These are phyloP conservation scores for Gracilaria gracilis DNA, from an alignment of 23 red algal species.

Conservation along the genomic window DNA sequence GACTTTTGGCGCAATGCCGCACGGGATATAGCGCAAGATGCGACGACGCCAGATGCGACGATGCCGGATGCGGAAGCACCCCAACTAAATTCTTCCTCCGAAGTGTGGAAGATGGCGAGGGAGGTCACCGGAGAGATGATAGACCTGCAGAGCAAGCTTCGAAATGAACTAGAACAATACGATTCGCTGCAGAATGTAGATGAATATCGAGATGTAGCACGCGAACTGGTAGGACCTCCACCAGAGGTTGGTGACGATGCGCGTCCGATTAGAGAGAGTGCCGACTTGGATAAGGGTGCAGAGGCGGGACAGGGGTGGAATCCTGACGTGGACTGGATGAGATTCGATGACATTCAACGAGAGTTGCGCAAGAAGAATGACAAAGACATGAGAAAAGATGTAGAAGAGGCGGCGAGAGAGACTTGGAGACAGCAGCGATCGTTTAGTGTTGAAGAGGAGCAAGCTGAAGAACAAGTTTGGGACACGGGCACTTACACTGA, in stretches of 20 bases:
- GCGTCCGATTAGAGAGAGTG: not conserved
- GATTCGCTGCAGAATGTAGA: conserved; percentile 47
- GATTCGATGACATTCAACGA: conserved; percentile 56
- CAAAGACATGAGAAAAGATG: not conserved
- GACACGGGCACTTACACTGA: not conserved
- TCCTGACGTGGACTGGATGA: conserved; percentile 71
- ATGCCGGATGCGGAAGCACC: not conserved
- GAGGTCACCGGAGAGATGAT: conserved; percentile 66
- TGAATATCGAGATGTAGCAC: conserved; percentile 69
- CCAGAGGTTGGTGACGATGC: conserved; percentile 32
- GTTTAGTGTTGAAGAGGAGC: conserved; percentile 37
- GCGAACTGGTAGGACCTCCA: conserved; percentile 63
- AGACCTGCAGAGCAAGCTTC: conserved; percentile 51
- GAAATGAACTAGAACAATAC: conserved; percentile 46
- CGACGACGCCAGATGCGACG: not conserved
- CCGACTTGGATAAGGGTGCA: not conserved
- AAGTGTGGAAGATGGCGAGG: conserved; percentile 68
- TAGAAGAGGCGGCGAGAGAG: not conserved
- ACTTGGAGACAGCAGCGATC: conserved; percentile 14
- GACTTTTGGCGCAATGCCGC: conserved; percentile 81
- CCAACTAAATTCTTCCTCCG: not conserved
- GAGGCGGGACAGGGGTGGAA: conserved; percentile 46
- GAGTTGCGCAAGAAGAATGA: conserved; percentile 28
- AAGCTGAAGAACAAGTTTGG: not conserved
- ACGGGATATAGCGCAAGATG: conserved; percentile 35